Evolutionary conservation across 306 rosid species (phyloP), one percentile per base, ranked within the genome.

Genomic region (Corylus heterophylla): DNA sequence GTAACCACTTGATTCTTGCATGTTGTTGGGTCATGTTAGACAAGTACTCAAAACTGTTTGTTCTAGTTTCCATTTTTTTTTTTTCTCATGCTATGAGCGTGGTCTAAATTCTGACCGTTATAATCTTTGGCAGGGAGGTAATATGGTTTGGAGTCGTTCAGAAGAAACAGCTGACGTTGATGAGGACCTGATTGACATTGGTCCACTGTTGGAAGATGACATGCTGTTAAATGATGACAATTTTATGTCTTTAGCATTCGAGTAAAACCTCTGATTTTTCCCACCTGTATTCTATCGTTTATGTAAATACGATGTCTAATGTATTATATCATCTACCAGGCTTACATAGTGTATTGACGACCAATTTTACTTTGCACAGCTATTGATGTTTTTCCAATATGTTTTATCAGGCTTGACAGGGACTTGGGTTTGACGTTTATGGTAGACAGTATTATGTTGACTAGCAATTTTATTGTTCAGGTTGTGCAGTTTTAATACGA

Each of bases 141-240:
- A 67, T 74, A 79, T 75, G 91, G 85, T 76, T 75, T 61, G 76
- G 80, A 76, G 68, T 62, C 81, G 73, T 79, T 77, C 92, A 22
- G 98, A 89, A 83, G 91, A 88, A 78, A 81, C 87, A 4, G 82
- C 76, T 11, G 87, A 89, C 74, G 91, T 82, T 39, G 85, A 88
- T 61, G 98, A 93, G 81, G 92, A 90, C 63, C 79, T 89, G 84
- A 85, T 91, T 72, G 92, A 91, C 74, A 84, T 91, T 64, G 98
- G 91, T 79, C 78, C 86, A 68, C 87, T 91, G 69, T 76, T 91
- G 90, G 95, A 93, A 39, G 98, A 93, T 47, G 96, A 93, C 75
- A 81, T 85, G 74, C 87, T 91, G 73, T 79, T 90, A 86, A 93
- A 90, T 49, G 98, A 93, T 47, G 93, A 92, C 5, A 83, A 88